These are phyloP conservation scores for Penicillium concentricum DNA, from an alignment of 2,329 filamentous ascomycete species.

Conservation along the genomic window DNA sequence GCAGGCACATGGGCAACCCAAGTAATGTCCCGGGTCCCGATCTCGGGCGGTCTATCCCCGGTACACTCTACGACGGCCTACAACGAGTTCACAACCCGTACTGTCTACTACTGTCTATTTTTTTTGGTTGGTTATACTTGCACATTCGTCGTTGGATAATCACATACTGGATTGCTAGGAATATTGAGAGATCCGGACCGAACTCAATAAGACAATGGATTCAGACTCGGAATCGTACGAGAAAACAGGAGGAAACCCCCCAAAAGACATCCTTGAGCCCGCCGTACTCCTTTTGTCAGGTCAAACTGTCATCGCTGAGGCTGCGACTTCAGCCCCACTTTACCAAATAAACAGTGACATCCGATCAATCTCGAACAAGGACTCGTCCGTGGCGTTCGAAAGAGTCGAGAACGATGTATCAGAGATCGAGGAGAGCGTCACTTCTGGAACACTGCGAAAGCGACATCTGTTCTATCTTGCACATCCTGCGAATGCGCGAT, in stretches of 20 bases:
- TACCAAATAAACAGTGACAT: slow-evolving; percentile 1
- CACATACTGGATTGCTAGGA: not conserved
- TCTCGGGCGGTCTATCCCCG: not conserved
- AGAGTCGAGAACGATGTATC: not conserved
- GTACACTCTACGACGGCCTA: not conserved
- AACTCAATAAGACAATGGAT: not conserved
- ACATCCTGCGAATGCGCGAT: slow-evolving; percentile 17
- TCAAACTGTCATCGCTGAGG: not conserved
- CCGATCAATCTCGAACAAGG: not conserved
- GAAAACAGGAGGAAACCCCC: not conserved
- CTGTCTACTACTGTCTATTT: not conserved
- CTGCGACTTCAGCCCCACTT: not conserved
- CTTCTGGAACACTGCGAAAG: not conserved
- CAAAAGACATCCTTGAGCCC: not conserved
- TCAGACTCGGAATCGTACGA: not conserved
- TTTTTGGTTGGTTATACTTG: not conserved
- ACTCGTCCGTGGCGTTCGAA: not conserved
- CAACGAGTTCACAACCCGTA: not conserved
- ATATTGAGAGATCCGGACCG: not conserved
- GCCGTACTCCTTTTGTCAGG: not conserved
- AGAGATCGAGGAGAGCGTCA: not conserved
- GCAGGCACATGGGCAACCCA: not conserved
- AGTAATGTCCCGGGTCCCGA: not conserved
- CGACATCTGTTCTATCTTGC: slow-evolving; percentile 11
- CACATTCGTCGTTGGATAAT: no score